Conservation (phyloP, 192 early-diverging fungal genomes). For the Rhizophagus sp. region DNA sequence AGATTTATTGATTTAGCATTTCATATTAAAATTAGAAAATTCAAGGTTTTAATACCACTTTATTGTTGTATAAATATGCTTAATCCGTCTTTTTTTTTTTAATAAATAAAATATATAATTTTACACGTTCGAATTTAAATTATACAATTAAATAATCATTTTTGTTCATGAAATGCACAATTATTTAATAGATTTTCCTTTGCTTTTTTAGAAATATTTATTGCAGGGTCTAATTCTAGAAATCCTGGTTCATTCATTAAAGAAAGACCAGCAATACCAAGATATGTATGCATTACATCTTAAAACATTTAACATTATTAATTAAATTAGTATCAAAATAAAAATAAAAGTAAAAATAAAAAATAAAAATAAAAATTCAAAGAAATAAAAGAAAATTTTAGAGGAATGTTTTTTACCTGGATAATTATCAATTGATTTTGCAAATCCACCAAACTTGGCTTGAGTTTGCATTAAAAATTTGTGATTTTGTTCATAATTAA, state of each 20-base stretch:
- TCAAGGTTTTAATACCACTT: too few relatives aligned
- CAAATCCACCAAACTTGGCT: slow-evolving; percentile 54
- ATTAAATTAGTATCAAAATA: background rate
- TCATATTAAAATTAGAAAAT: too few relatives aligned
- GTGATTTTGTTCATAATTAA: slow-evolving; percentile 56
- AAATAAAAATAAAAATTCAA: too few relatives aligned
- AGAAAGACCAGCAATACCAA: slow-evolving; percentile 74
- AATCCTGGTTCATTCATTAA: slow-evolving; percentile 57
- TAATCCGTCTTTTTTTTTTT: too few relatives aligned
- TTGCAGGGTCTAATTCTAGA: slow-evolving; percentile 45
- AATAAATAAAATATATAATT: too few relatives aligned
- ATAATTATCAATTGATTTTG: slow-evolving; percentile 15
- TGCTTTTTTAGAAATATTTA: slow-evolving; percentile 57
- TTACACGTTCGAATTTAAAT: background rate
- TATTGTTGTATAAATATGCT: too few relatives aligned
- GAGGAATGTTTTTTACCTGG: background rate
- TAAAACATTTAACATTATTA: background rate
- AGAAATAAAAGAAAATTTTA: background rate
- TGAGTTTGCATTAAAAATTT: slow-evolving; percentile 64
- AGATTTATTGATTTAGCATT: too few relatives aligned
- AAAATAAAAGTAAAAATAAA: background rate
- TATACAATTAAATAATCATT: background rate
- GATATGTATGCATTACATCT: slow-evolving; percentile 85
- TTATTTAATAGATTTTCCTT: slow-evolving; percentile 37
- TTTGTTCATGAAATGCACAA: slow-evolving; percentile 44